Base-by-base conservation (phyloP, 73 alveolate species). In the Urostyla sp. region DNA sequence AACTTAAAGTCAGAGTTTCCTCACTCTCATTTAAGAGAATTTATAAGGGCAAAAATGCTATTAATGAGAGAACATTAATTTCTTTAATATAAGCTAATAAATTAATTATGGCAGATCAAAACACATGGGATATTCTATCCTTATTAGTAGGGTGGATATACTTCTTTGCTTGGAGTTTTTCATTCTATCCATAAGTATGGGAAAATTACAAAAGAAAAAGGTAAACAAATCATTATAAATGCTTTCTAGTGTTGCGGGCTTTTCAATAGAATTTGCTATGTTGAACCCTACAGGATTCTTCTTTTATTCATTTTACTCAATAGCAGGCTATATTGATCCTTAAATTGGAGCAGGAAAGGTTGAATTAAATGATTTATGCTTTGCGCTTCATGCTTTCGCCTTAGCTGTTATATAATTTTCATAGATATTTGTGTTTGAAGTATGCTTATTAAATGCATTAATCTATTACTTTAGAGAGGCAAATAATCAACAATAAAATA, bases 311-410 rank as follows among this genome's bases (percentile, higher is more conserved):
- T 45, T 90, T 8, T 93, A 93, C 82, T 72, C 90, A 10, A 59
- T 95, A 18, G 95, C 92, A 40, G 98, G 98, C 24, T 90, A 74
- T 84, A 37, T 82, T 8, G 85, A 87, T 44, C 51, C 72, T 3
- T 18, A 36, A 20, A 5, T n/a, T 23, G 81, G 36, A 3, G 72
- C 84, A n/a, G 96, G 96, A 23, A 52, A 27, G 4, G 83, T 69
- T 46, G 49, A 10, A 20, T 40, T 24, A 3, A 82, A 95, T 50
- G 99, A 96, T 76, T 45, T 96, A 13, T 58, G 84, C 63, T 96
- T 96, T 83, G 97, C 98, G 0, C 59, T 87, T 57, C 98, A 95
- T 91, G 98, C 98, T 31, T 86, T 90, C 26, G 72, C 90, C 13
- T 66, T 92, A 57, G 75, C 98, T 3, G 31, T 83, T 1, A 48